A percentile compares a stretch with the other conserved stretches of the same genome.
phyloP scores from a whole-genome alignment of 2,329 filamentous ascomycete species.

The Phoma sp. region DNA sequence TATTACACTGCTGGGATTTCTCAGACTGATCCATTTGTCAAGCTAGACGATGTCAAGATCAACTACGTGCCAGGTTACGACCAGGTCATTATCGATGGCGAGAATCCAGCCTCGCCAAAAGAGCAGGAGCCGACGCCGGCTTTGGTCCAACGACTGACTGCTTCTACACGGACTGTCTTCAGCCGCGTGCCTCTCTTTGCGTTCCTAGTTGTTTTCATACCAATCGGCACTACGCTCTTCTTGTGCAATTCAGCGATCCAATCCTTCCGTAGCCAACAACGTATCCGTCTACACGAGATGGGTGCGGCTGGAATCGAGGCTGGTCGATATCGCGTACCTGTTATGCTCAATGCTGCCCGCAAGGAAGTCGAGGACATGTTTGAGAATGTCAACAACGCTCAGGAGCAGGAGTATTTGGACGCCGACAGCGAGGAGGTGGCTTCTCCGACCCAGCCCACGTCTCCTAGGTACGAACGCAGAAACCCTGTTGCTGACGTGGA shows the following conservation, averaged over 20 bases:
- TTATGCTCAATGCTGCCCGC: slow-evolving; percentile 73
- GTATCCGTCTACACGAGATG: slow-evolving; percentile 77
- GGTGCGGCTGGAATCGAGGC: slow-evolving; percentile 72
- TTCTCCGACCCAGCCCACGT: slow-evolving; percentile 32
- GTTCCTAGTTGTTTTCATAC: slow-evolving; percentile 72
- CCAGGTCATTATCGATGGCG: slow-evolving; percentile 75
- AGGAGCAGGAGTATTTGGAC: slow-evolving; percentile 74
- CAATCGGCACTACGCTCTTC: slow-evolving; percentile 73
- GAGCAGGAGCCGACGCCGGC: slow-evolving; percentile 40
- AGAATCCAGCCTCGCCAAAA: slow-evolving; percentile 64
- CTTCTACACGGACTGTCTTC: slow-evolving; percentile 49
- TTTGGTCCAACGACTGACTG: slow-evolving; percentile 46
- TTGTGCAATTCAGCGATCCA: slow-evolving; percentile 79
- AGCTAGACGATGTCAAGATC: slow-evolving; percentile 70
- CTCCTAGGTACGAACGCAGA: slow-evolving; percentile 21
- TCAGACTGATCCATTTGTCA: slow-evolving; percentile 76
- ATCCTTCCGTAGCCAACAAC: slow-evolving; percentile 73
- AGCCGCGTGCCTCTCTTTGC: slow-evolving; percentile 68
- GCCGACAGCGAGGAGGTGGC: slow-evolving; percentile 56
- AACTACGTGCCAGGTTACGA: slow-evolving; percentile 78
- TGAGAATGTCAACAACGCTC: slow-evolving; percentile 72
- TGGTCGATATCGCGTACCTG: slow-evolving; percentile 74
- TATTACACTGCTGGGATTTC: slow-evolving; percentile 84
- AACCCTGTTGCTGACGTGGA: slow-evolving; percentile 27
- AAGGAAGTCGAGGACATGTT: slow-evolving; percentile 79